Base-by-base conservation (phyloP, 2,329 filamentous ascomycete species). In the Ceratocystis ficicola region DNA sequence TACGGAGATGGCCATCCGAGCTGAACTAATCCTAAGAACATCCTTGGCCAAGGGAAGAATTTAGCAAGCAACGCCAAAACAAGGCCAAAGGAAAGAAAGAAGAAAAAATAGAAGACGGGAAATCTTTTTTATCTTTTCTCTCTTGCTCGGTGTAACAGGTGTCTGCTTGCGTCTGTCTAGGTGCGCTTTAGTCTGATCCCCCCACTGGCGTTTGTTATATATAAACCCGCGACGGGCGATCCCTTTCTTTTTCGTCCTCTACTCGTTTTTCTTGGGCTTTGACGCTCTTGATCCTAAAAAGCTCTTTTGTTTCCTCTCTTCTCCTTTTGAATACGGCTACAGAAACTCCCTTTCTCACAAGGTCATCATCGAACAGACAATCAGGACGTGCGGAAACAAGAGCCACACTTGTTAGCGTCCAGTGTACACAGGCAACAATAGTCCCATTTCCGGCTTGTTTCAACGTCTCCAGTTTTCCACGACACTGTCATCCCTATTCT, bases 21-120 rank as follows among this genome's bases (percentile, higher is more conserved):
- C 55, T 59, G 55, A 59, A 59, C 55, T 36, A 28, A 59, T 59
- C 52, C 52, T 57, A 28, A 57, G 52, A 57, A 30, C 52, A 57
- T 57, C 55, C 55, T 59, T 59, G 12, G 55, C 15, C 17, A 32
- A 59, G 55, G 55, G 55, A 59, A 59, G 55, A 32, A n/a, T n/a
- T 28, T 52, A 62, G 44, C 32, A 12, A 44, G 32, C 7, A 62
- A 52, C 12, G 48, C 20, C 17, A 48, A 48, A 48, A n/a, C 48
- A 15, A 28, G 36, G 48, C 48, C 48, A 52, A 52, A 25, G 48
- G 48, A 52, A 50, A 8, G 30, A 15, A 41, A 15, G 36, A 15
- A 41, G 3, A 41, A 12, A 12, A 41, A 41, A 41, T 41, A 41
- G 10, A 41, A 12, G 36, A 41, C 36, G 22, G n/a, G 8, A 50